Conservation (phyloP, 495 filamentous ascomycete genomes). For the Baudoinia panamericana region DNA sequence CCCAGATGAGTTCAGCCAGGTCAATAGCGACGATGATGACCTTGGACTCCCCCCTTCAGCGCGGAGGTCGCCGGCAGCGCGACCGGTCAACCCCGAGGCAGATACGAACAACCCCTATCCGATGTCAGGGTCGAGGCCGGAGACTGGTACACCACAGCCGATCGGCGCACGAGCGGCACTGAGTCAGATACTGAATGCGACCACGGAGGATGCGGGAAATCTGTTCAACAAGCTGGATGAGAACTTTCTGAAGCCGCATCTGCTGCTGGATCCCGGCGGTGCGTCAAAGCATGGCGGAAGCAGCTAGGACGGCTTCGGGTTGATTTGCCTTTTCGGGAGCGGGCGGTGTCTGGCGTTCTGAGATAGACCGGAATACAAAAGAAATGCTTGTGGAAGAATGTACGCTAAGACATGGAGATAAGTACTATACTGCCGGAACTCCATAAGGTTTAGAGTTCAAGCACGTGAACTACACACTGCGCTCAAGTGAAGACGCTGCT, state of each 20-base stretch:
- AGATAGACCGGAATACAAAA: too few relatives aligned
- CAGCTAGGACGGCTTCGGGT: too few relatives aligned
- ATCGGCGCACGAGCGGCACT: conserved; percentile 51
- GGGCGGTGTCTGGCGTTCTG: too few relatives aligned
- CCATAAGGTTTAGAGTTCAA: too few relatives aligned
- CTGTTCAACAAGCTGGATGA: conserved; percentile 93
- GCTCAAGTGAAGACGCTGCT: conserved; percentile 6
- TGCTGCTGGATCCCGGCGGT: conserved; percentile 64
- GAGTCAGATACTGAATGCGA: conserved; percentile 57
- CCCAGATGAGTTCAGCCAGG: conserved; percentile 42
- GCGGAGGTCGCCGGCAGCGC: conserved; percentile 23
- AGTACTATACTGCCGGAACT: too few relatives aligned
- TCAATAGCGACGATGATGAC: conserved; percentile 44
- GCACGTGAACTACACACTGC: too few relatives aligned
- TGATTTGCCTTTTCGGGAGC: too few relatives aligned
- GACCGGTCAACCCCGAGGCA: conserved; percentile 14
- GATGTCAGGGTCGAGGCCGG: conserved; percentile 19
- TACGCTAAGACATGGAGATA: too few relatives aligned
- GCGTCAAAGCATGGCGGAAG: background rate
- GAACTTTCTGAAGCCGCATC: conserved; percentile 86
- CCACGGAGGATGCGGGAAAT: conserved; percentile 74
- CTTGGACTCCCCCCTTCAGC: conserved; percentile 37
- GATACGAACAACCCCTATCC: conserved; percentile 25
- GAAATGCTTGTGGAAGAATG: too few relatives aligned
- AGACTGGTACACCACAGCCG: conserved; percentile 15